Evolutionary conservation across 1,284 basidiomycete genomes (phyloP).

Genomic region (Trichosporon ovoides): DNA sequence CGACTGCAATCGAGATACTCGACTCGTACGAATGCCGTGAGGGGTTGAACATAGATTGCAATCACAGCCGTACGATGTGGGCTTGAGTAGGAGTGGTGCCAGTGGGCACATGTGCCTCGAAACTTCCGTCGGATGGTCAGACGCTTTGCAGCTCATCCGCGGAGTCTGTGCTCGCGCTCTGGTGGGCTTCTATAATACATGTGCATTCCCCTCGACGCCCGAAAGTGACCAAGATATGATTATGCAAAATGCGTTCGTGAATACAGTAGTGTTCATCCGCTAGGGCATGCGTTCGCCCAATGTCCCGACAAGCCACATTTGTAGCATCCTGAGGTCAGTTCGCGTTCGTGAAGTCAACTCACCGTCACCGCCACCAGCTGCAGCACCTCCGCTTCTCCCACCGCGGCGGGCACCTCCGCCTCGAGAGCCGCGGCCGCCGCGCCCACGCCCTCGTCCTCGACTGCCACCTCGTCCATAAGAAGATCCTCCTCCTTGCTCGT

Average conservation of each 20-base stretch:
- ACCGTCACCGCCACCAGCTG: constrained; percentile 14
- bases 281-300: constrained; percentile 48
- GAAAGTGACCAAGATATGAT: not conserved
- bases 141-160: not conserved
- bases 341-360: not conserved
- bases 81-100: too few relatives aligned
- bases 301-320: constrained; percentile 49
- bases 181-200: not conserved
- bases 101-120: not conserved
- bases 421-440: not conserved
- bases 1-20: not conserved
- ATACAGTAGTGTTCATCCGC: constrained; percentile 8
- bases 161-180: not conserved
- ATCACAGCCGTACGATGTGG: too few relatives aligned
- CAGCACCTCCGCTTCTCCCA: constrained; percentile 7
- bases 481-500: not conserved
- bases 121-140: too few relatives aligned
- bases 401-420: constrained; percentile 1
- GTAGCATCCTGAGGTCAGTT: constrained; percentile 26
- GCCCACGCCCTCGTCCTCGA: constrained; percentile 1
- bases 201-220: not conserved
- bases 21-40: not conserved
- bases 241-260: not conserved
- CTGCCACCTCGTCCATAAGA: not conserved
- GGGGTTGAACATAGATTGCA: not conserved